phyloP scores from a whole-genome alignment of 805 yeast genomes.

The Myxozyma melibiosi region DNA sequence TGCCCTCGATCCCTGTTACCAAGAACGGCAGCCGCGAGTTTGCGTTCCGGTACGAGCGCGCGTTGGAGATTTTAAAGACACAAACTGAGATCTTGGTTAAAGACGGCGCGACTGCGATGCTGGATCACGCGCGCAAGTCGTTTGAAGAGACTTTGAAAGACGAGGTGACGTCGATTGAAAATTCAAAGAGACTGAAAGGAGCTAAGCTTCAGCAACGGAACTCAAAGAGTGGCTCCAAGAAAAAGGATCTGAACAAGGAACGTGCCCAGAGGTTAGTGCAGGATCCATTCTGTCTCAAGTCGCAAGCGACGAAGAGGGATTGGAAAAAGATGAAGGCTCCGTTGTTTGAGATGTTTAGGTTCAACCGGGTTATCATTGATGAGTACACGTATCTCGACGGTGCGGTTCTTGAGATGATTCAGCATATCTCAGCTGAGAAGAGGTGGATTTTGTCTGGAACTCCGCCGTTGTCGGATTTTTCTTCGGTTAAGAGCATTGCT shows the following conservation, averaged over 20 bases:
- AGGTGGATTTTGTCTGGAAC: slow-evolving; percentile 20
- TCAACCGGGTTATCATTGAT: slow-evolving; percentile 17
- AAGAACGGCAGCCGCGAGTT: slow-evolving; percentile 14
- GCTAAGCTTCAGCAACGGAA: neutral
- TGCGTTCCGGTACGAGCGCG: slow-evolving; percentile 5
- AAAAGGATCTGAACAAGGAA: neutral
- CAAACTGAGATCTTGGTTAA: neutral
- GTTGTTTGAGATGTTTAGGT: slow-evolving; percentile 13
- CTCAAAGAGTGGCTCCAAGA: neutral
- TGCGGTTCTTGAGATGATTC: slow-evolving; percentile 9
- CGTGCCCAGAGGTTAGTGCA: neutral
- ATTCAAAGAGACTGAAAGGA: neutral
- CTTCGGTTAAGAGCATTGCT: slow-evolving; percentile 17
- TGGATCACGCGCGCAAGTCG: neutral
- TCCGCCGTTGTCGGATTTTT: slow-evolving; percentile 15
- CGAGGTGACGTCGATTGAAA: neutral
- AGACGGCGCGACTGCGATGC: slow-evolving; percentile 6
- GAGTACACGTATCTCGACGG: slow-evolving; percentile 22
- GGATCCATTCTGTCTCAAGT: slow-evolving; percentile 6
- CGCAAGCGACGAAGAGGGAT: neutral
- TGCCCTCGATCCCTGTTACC: slow-evolving; percentile 6
- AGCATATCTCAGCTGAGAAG: slow-evolving; percentile 2
- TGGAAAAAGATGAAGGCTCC: slow-evolving; percentile 17
- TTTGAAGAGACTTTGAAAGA: neutral
- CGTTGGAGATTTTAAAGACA: neutral